Percentiles rank a stretch among this genome's conserved stretches.
phyloP scores from a whole-genome alignment of 164 flowering plant species.

The Paratinospora sagittata region DNA sequence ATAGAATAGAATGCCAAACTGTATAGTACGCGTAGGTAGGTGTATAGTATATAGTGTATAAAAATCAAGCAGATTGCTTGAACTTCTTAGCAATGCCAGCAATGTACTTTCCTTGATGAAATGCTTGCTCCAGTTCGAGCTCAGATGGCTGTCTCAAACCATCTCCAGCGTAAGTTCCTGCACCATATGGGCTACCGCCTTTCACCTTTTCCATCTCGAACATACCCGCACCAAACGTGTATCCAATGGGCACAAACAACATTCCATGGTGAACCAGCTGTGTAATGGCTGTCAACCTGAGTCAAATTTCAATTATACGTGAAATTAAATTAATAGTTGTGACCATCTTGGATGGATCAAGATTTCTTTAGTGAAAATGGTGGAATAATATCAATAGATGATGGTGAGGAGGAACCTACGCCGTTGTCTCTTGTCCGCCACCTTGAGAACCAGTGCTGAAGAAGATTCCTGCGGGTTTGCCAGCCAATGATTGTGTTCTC shows the following conservation, averaged over 20 bases:
- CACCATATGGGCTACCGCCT: slow-evolving; percentile 92
- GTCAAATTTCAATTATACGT: not conserved
- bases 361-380: not conserved
- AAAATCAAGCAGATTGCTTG: slow-evolving; percentile 48
- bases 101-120: slow-evolving; percentile 78
- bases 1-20: slow-evolving; percentile 19
- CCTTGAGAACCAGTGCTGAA: slow-evolving; percentile 89
- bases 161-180: slow-evolving; percentile 87
- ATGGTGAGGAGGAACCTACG: slow-evolving; percentile 45
- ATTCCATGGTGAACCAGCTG: slow-evolving; percentile 90
- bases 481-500: slow-evolving; percentile 78
- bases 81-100: slow-evolving; percentile 75
- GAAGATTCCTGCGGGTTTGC: slow-evolving; percentile 88
- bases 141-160: slow-evolving; percentile 77
- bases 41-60: not conserved
- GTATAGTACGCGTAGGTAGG: too few species aligned
- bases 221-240: slow-evolving; percentile 95
- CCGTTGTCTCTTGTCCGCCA: slow-evolving; percentile 87
- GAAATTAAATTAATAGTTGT: not conserved
- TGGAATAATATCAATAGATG: not conserved
- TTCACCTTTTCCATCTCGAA: slow-evolving; percentile 82
- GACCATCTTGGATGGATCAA: not conserved
- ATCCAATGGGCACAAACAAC: slow-evolving; percentile 84
- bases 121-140: slow-evolving; percentile 71
- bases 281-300: slow-evolving; percentile 82